Evolutionary conservation across 192 early-diverging fungal species (phyloP).

Genomic region (Coemansia sp.): DNA sequence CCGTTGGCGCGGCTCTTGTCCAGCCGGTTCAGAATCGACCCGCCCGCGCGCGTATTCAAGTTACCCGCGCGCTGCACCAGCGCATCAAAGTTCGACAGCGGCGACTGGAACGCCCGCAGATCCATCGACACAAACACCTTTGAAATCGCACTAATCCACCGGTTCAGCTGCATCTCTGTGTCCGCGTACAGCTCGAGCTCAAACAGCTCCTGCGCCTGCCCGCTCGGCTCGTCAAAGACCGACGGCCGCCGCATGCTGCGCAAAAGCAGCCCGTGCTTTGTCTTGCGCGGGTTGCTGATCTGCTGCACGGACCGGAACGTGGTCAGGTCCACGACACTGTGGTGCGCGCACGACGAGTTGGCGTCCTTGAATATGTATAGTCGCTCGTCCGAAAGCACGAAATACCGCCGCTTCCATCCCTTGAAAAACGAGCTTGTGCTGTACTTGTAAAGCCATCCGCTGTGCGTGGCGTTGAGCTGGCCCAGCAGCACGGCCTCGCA

Average conservation of each 20-base stretch:
- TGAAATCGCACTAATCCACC: conserved; percentile 43
- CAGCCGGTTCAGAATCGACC: conserved; percentile 43
- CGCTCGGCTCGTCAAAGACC: conserved; percentile 36
- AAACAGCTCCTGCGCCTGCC: conserved; percentile 21
- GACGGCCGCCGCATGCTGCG: conserved; percentile 39
- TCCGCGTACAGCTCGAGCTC: conserved; percentile 50
- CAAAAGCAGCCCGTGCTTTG: conserved; percentile 37
- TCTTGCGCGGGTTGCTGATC: conserved; percentile 41
- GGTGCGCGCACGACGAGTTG: conserved; percentile 12
- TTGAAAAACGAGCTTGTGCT: conserved; percentile 34
- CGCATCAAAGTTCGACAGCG: conserved; percentile 48
- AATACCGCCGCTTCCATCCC: conserved; percentile 44
- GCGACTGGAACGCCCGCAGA: conserved; percentile 46
- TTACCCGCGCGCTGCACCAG: conserved; percentile 42
- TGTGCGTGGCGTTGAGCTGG: conserved; percentile 31
- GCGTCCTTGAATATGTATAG: conserved; percentile 48
- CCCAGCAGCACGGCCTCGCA: conserved; percentile 30
- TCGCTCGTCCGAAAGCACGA: conserved; percentile 47
- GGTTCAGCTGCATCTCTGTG: conserved; percentile 24
- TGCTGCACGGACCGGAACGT: conserved; percentile 45
- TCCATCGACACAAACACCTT: conserved; percentile 52
- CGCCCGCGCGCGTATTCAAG: conserved; percentile 23
- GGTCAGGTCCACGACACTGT: conserved; percentile 33
- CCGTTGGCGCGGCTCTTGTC: conserved; percentile 18
- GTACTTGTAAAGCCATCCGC: conserved; percentile 50